Conservation (phyloP, 176 grass and related monocot genomes). For the Raddia distichophylla region DNA sequence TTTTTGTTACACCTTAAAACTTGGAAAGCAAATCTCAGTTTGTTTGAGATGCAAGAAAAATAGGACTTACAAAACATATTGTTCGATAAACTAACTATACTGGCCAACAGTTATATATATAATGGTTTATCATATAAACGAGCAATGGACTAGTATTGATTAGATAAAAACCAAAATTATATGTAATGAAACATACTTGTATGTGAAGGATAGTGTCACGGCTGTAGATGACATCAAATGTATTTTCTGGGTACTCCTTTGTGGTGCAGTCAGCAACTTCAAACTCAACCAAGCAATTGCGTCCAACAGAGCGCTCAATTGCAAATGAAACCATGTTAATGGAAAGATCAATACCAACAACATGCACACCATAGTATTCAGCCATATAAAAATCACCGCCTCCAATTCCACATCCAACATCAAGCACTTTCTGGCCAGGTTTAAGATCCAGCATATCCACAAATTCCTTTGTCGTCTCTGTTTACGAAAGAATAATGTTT, state of each 20-base stretch:
- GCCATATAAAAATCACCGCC: slow-evolving; percentile 98
- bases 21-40: neutral
- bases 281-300: slow-evolving; percentile 85
- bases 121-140: neutral
- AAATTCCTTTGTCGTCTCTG: slow-evolving; percentile 99
- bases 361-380: slow-evolving; percentile 85
- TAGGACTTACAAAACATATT: neutral
- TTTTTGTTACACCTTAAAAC: neutral
- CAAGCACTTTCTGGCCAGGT: slow-evolving; percentile 89
- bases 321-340: slow-evolving; percentile 99
- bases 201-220: slow-evolving; percentile 99
- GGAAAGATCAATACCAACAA: slow-evolving; percentile 95
- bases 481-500: neutral
- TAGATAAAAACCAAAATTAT: slow-evolving; percentile 3
- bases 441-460: slow-evolving; percentile 84
- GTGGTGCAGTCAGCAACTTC: slow-evolving; percentile 96
- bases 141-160: neutral
- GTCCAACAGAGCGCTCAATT: slow-evolving; percentile 86
- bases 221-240: slow-evolving; percentile 93
- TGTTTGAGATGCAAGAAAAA: neutral
- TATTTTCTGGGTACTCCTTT: slow-evolving; percentile 71
- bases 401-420: slow-evolving; percentile 96
- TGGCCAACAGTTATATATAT: neutral
- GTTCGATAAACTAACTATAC: slow-evolving; percentile 5
- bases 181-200: slow-evolving; percentile 50